phyloP scores from a whole-genome alignment of 208 protist species.

The Trypanosoma platydactyli region DNA sequence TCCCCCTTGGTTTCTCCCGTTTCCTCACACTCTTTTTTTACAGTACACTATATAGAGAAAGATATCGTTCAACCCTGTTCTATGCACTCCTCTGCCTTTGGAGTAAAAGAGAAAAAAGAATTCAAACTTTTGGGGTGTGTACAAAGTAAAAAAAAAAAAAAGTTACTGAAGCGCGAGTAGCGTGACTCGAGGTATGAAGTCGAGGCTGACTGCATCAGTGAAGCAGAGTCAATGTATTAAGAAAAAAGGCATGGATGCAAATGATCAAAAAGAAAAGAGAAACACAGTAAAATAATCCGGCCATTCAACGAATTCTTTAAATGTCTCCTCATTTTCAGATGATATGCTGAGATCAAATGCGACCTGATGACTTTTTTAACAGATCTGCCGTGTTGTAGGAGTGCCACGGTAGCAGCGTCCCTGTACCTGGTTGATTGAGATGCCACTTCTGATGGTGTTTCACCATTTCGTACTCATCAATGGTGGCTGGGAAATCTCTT shows the following conservation, averaged over 20 bases:
- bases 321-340: slow-evolving; percentile 3
- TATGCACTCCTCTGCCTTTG: no score
- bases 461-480: slow-evolving; percentile 88
- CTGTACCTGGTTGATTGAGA: slow-evolving; percentile 84
- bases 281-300: no score
- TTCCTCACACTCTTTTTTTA: neutral
- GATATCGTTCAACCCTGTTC: neutral
- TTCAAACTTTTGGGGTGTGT: no score
- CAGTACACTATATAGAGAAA: neutral
- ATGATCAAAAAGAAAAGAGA: no score
- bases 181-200: neutral
- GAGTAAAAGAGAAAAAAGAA: neutral
- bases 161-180: neutral
- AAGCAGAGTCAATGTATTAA: no score
- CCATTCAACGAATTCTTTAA: neutral
- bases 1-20: neutral
- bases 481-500: slow-evolving; percentile 84
- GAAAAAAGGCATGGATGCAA: no score
- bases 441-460: slow-evolving; percentile 94
- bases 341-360: slow-evolving; percentile 9
- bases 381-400: slow-evolving; percentile 76
- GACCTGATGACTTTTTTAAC: slow-evolving; percentile 36
- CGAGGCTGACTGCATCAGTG: no score
- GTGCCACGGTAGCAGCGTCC: slow-evolving; percentile 88
- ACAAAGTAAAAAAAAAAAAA: slow-evolving; percentile 11